phyloP scores from a whole-genome alignment of 2,329 filamentous ascomycete genomes.

The Pseudogymnoascus sp. region DNA sequence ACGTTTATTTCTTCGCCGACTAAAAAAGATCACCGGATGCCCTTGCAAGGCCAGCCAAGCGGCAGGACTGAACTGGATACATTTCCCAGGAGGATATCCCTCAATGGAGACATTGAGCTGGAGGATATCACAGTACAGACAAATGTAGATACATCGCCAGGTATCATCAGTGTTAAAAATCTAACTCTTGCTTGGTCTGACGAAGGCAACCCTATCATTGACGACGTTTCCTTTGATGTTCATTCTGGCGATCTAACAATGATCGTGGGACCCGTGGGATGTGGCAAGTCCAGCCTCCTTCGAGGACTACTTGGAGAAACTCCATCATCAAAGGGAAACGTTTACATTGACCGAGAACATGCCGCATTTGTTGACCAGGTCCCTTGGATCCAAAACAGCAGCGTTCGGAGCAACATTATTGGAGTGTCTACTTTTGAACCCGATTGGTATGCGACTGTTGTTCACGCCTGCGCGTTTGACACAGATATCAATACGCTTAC shows the following conservation, averaged over 20 bases:
- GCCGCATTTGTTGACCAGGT: slow-evolving; percentile 18
- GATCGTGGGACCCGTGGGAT: slow-evolving; percentile 23
- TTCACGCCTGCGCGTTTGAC: slow-evolving; percentile 30
- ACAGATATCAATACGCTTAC: slow-evolving; percentile 29
- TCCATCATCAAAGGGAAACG: slow-evolving; percentile 13
- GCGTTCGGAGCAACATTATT: slow-evolving; percentile 24
- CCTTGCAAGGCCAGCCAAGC: slow-evolving; percentile 10
- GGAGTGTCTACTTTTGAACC: slow-evolving; percentile 17
- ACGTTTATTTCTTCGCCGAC: slow-evolving; percentile 18
- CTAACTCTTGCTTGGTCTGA: slow-evolving; percentile 21
- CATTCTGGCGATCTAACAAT: neutral
- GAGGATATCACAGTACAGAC: neutral
- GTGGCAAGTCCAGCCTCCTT: slow-evolving; percentile 23
- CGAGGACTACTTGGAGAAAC: slow-evolving; percentile 21
- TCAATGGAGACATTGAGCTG: neutral
- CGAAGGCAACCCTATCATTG: slow-evolving; percentile 12
- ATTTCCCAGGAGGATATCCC: neutral
- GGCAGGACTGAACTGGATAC: slow-evolving; percentile 13
- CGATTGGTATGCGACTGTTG: slow-evolving; percentile 21
- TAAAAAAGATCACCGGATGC: slow-evolving; percentile 17
- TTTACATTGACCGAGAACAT: slow-evolving; percentile 10
- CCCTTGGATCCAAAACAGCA: slow-evolving; percentile 19
- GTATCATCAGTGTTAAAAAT: slow-evolving; percentile 20
- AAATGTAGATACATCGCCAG: slow-evolving; percentile 1
- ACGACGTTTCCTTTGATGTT: neutral